Evolutionary conservation across 1,284 basidiomycete species (phyloP).

Genomic region (Stygiomarasmius scandens): DNA sequence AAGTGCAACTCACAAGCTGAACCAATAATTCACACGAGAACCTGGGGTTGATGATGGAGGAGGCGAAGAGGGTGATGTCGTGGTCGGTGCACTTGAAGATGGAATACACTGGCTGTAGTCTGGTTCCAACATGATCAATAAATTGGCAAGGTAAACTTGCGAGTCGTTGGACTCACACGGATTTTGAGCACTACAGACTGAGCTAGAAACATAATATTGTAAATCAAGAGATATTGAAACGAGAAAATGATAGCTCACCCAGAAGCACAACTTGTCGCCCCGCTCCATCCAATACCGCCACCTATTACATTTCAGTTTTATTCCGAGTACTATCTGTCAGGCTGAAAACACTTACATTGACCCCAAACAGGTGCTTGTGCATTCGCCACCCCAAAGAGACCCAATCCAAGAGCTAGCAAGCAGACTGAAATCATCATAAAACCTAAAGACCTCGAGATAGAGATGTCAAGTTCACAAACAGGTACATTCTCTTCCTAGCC

Average conservation of each 20-base stretch:
- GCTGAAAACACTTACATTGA: conserved; percentile 5
- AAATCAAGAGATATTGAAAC: background rate
- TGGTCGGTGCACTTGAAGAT: background rate
- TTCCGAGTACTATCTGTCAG: background rate
- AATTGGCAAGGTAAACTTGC: too few species aligned
- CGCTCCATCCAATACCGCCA: conserved; percentile 45
- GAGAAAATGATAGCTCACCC: conserved; percentile 22
- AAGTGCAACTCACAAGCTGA: conserved; percentile 45
- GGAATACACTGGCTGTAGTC: conserved; percentile 9
- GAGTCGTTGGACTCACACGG: background rate
- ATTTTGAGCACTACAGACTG: background rate
- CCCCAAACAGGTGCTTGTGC: conserved; percentile 4
- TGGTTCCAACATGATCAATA: background rate
- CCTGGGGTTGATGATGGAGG: conserved; percentile 20
- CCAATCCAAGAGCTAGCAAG: too few species aligned
- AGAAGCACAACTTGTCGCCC: conserved; percentile 39
- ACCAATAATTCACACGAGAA: conserved; percentile 45
- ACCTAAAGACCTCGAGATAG: too few species aligned
- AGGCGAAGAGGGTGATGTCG: conserved; percentile 23
- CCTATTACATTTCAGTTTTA: conserved; percentile 16
- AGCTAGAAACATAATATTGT: conserved; percentile 20
- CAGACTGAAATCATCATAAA: too few species aligned
- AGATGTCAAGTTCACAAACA: too few species aligned
- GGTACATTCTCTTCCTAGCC: too few species aligned
- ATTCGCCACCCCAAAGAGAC: too few species aligned